phyloP scores from a whole-genome alignment of 2,329 filamentous ascomycete species.

The Calonectria ilicicola region DNA sequence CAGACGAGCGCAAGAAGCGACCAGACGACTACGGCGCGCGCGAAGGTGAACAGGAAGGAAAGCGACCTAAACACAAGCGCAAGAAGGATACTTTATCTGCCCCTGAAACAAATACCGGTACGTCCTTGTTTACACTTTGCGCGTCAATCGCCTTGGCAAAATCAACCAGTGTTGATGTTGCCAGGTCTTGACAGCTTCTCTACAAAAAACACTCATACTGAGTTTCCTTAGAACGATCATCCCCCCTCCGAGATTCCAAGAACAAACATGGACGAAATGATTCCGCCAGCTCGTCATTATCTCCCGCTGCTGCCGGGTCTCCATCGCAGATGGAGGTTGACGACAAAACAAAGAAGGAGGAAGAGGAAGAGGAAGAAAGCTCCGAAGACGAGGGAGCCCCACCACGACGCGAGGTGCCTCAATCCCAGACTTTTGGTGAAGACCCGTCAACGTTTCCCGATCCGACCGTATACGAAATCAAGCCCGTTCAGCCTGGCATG shows the following conservation, averaged over 20 bases:
- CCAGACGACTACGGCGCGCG: conserved; percentile 66
- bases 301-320: conserved; percentile 64
- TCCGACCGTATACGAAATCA: conserved; percentile 94
- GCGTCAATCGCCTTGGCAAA: not conserved
- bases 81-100: conserved; percentile 74
- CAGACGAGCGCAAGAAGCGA: conserved; percentile 72
- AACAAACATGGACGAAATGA: conserved; percentile 64
- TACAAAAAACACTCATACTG: not conserved
- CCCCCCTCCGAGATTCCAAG: conserved; percentile 65
- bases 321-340: conserved; percentile 71
- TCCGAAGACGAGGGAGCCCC: conserved; percentile 71
- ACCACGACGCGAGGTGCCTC: conserved; percentile 74
- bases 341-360: conserved; percentile 57
- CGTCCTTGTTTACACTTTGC: conserved; percentile 18
- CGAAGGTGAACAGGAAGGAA: conserved; percentile 62
- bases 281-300: conserved; percentile 71
- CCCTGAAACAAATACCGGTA: conserved; percentile 56
- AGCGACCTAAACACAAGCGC: conserved; percentile 80
- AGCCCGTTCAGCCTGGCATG: conserved; percentile 79
- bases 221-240: conserved; percentile 60
- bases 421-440: conserved; percentile 90
- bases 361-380: conserved; percentile 59
- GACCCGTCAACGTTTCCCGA: conserved; percentile 93
- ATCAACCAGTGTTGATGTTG: not conserved
- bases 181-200: not conserved